Percentiles rank a stretch among this genome's conserved stretches.
Evolutionary conservation across 345 rosid species (phyloP).

Genomic region (Kernera saxatilis): DNA sequence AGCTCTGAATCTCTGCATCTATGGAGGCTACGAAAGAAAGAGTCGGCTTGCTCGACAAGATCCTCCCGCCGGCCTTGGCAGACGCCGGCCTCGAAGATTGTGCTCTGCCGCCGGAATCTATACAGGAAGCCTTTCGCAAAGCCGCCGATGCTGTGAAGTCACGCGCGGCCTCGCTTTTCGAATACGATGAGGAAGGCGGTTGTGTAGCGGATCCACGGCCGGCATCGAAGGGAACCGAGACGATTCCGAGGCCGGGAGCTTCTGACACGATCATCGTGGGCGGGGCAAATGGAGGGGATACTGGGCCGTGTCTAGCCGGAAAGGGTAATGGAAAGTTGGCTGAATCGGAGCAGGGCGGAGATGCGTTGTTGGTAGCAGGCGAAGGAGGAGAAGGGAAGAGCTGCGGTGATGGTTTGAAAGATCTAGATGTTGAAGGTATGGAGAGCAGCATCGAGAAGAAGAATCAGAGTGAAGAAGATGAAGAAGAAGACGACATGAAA

Average conservation of each 20-base stretch:
- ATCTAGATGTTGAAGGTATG: slow-evolving; percentile 5
- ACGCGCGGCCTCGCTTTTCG: slow-evolving; percentile 44
- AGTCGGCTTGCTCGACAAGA: slow-evolving; percentile 33
- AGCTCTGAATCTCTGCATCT: background rate
- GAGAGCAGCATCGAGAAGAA: slow-evolving; percentile 9
- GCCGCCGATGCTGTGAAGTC: slow-evolving; percentile 59
- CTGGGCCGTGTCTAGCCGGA: slow-evolving; percentile 24
- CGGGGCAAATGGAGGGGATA: background rate
- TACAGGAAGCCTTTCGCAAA: slow-evolving; percentile 58
- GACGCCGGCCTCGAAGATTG: slow-evolving; percentile 79
- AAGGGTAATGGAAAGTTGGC: slow-evolving; percentile 6
- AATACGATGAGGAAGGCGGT: slow-evolving; percentile 29
- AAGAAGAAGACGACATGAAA: slow-evolving; percentile 14
- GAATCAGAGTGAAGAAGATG: slow-evolving; percentile 10
- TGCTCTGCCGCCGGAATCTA: slow-evolving; percentile 60
- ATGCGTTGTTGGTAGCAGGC: slow-evolving; percentile 19
- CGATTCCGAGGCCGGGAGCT: background rate
- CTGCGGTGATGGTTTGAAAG: slow-evolving; percentile 30
- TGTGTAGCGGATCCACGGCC: slow-evolving; percentile 23
- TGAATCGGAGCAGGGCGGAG: background rate
- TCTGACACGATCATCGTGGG: slow-evolving; percentile 12
- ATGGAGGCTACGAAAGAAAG: slow-evolving; percentile 40
- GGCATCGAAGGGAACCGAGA: background rate
- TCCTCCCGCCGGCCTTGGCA: slow-evolving; percentile 56
- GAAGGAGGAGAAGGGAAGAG: slow-evolving; percentile 15